These are phyloP conservation scores for Lodderomyces jiufengensis DNA, from an alignment of 1,139 yeast species.

Conservation along the genomic window DNA sequence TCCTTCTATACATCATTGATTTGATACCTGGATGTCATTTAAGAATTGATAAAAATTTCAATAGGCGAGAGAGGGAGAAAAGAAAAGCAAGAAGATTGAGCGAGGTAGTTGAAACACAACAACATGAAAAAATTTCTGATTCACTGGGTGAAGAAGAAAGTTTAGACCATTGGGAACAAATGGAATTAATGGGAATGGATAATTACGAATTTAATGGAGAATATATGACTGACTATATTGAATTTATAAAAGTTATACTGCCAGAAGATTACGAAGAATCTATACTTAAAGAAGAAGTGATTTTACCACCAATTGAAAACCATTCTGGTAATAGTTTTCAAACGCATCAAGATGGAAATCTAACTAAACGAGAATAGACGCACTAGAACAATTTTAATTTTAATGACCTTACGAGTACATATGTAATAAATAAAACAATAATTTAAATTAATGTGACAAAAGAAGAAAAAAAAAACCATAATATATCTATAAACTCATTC, in stretches of 20 bases:
- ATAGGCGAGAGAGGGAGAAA: slow-evolving; percentile 31
- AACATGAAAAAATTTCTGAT: slow-evolving; percentile 3
- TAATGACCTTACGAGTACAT: not conserved
- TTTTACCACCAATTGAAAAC: slow-evolving; percentile 1
- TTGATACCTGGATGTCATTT: slow-evolving; percentile 45
- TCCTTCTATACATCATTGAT: slow-evolving; percentile 41
- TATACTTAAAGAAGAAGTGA: slow-evolving; percentile 4
- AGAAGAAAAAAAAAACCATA: not conserved
- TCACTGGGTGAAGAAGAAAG: slow-evolving; percentile 9
- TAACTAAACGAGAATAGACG: slow-evolving; percentile 12
- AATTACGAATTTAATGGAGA: slow-evolving; percentile 52
- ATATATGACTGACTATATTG: slow-evolving; percentile 45
- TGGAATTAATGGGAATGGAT: slow-evolving; percentile 50
- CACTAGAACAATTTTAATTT: not conserved
- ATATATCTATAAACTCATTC: slow-evolving; percentile 1
- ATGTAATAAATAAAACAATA: not conserved
- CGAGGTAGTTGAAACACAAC: slow-evolving; percentile 18
- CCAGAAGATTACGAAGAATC: slow-evolving; percentile 40
- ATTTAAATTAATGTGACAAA: not conserved
- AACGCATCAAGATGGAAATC: slow-evolving; percentile 3
- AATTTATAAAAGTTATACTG: slow-evolving; percentile 39
- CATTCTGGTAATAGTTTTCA: slow-evolving; percentile 1
- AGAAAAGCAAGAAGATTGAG: slow-evolving; percentile 16
- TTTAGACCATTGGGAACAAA: slow-evolving; percentile 22
- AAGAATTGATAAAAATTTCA: slow-evolving; percentile 42